Percentiles rank a stretch among this genome's conserved stretches.
phyloP scores from a whole-genome alignment of 1,284 basidiomycete genomes.

The Melanopsichium pennsylvanicum region DNA sequence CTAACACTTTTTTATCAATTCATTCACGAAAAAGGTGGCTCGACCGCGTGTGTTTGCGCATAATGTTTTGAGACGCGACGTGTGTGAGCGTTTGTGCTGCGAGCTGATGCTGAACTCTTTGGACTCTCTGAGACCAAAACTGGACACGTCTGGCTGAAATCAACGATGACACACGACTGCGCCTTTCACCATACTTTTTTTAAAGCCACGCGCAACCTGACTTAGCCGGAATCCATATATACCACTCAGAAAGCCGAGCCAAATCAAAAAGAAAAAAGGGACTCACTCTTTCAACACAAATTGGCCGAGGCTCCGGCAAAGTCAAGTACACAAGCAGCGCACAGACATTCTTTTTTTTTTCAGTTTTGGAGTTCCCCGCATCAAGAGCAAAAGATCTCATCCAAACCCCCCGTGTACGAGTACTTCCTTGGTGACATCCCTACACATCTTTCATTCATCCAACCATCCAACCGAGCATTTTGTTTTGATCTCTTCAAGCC shows the following conservation, averaged over 20 bases:
- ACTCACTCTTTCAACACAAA: no score
- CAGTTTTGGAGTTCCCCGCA: constrained; percentile 17
- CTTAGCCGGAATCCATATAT: constrained; percentile 18
- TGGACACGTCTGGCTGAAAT: neutral
- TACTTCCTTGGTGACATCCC: no score
- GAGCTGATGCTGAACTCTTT: constrained; percentile 2
- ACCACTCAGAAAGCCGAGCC: constrained; percentile 14
- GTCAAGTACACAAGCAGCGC: neutral
- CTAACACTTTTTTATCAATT: no score
- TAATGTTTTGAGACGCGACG: no score
- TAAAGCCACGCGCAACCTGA: constrained; percentile 6
- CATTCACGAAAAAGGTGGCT: constrained; percentile 22
- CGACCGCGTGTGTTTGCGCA: constrained; percentile 21
- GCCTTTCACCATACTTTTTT: no score
- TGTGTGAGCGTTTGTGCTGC: neutral
- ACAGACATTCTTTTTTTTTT: constrained; percentile 11
- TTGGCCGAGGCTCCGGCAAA: constrained; percentile 14
- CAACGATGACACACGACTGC: constrained; percentile 19
- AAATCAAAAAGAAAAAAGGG: neutral
- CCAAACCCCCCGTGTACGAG: no score
- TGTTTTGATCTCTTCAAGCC: no score
- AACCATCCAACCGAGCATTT: no score
- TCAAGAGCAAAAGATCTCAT: no score
- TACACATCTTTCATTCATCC: no score
- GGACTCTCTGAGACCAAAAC: neutral